Percentiles rank a stretch among this genome's conserved stretches.
phyloP scores from a whole-genome alignment of 2,329 filamentous ascomycete genomes.

The Xylariaceae sp. region DNA sequence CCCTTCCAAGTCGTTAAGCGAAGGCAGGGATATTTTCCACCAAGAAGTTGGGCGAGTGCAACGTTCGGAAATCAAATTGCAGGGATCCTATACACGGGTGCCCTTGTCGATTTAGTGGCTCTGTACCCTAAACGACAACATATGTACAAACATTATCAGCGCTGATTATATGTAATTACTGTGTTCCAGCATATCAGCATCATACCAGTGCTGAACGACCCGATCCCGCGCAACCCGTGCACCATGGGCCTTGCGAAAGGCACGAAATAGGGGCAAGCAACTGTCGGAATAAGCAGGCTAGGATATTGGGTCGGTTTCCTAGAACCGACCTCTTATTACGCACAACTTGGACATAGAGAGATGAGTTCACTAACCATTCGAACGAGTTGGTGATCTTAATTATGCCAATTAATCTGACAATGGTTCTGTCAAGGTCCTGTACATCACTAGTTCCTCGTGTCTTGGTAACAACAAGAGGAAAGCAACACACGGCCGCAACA shows the following conservation, averaged over 20 bases:
- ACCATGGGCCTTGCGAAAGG: too few relatives aligned
- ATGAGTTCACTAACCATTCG: too few relatives aligned
- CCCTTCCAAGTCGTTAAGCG: constrained; percentile 8
- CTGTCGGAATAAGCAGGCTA: too few relatives aligned
- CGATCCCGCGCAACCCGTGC: too few relatives aligned
- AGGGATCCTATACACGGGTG: constrained; percentile 6
- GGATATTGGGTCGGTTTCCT: too few relatives aligned
- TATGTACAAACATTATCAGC: not conserved
- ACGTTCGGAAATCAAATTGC: constrained; percentile 18
- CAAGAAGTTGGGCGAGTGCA: constrained; percentile 14
- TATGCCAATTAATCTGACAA: too few relatives aligned
- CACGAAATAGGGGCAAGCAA: too few relatives aligned
- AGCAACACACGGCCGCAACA: constrained; percentile 6
- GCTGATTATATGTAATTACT: not conserved
- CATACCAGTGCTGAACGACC: too few relatives aligned
- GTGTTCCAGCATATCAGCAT: not conserved
- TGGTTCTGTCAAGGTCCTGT: too few relatives aligned
- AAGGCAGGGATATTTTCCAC: constrained; percentile 7
- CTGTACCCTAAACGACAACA: not conserved
- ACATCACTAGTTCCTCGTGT: not conserved
- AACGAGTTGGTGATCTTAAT: too few relatives aligned
- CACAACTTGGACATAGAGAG: too few relatives aligned
- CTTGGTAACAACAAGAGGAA: not conserved
- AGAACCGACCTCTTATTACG: too few relatives aligned
- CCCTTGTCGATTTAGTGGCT: constrained; percentile 6